These are phyloP conservation scores for Symmetrospora coprosmae DNA, from an alignment of 768 basidiomycete genomes.

Conservation along the genomic window DNA sequence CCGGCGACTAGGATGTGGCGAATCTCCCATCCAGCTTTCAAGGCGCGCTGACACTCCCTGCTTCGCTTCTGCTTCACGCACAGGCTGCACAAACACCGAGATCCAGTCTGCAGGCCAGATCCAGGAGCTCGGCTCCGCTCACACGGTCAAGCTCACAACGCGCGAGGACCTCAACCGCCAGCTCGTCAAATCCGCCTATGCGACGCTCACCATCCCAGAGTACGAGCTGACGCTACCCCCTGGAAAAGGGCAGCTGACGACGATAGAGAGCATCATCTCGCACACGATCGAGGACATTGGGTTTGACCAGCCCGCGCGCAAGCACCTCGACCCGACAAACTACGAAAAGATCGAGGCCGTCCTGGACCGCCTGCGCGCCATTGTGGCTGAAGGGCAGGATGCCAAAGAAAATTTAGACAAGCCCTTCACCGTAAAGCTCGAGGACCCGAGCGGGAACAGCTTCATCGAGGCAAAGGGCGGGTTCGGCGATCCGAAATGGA, in stretches of 20 bases:
- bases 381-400: constrained; percentile 48
- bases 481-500: constrained; percentile 87
- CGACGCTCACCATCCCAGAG: constrained; percentile 72
- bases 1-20: too few relatives aligned
- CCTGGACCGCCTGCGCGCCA: constrained; percentile 50
- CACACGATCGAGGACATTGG: constrained; percentile 67
- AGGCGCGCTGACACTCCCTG: neutral
- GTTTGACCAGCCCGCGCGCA: constrained; percentile 65
- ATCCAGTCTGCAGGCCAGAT: constrained; percentile 79
- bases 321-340: constrained; percentile 52
- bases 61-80: too few relatives aligned
- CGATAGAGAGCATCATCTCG: constrained; percentile 77
- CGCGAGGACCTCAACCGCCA: constrained; percentile 77
- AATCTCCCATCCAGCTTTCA: neutral
- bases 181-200: constrained; percentile 71
- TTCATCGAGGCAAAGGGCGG: constrained; percentile 76
- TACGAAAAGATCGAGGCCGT: constrained; percentile 62
- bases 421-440: constrained; percentile 62
- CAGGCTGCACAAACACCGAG: constrained; percentile 59
- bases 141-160: constrained; percentile 62
- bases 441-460: constrained; percentile 93
- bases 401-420: constrained; percentile 42
- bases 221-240: constrained; percentile 80
- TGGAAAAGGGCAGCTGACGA: constrained; percentile 77
- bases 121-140: constrained; percentile 58